Base-by-base conservation (phyloP, 2,329 filamentous ascomycete genomes). In the Stemphylium beticola region DNA sequence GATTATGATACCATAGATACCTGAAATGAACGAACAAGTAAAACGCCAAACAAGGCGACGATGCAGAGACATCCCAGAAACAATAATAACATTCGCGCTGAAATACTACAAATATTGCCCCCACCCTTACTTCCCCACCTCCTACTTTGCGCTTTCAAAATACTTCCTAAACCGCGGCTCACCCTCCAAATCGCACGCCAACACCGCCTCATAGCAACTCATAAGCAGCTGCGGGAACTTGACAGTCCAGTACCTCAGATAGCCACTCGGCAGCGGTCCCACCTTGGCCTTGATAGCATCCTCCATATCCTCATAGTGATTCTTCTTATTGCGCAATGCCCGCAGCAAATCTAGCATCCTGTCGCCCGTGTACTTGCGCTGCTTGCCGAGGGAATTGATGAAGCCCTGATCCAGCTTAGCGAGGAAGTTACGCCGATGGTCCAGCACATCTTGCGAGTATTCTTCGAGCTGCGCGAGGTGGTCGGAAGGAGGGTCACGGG, bases 261-360 rank as follows among this genome's bases (percentile, higher is more conserved):
- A 97, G 0, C 91, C 91, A 12, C 92, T 87, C 0, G 92, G 89
- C 55, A 93, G 72, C 8, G 87, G 78, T 0, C 92, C 92, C 0
- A 96, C 90, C 65, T 83, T 81, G 44, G 81, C 80, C 76, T 88
- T 93, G 59, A 96, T 83, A 43, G 86, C 79, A 12, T 93, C 90
- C 6, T 90, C 84, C 91, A 99, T 93, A 74, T 99, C 95, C 69
- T 96, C 93, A 73, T 97, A 99, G 72, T 99, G 95, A 61, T 98
- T 96, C 67, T 90, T 91, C 84, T 99, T 99, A 77, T 99, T 99
- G 20, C 95, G 83, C 51, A 99, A 79, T 1, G 93, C 95, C 1
- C 95, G 85, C 17, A 99, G 79, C 18, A 99, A 81, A 76, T 99
- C 95, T 49, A 99, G 78, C 71, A 99, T 84, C 41, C 87, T 85